Evolutionary conservation across 306 rosid genomes (phyloP).

Genomic region (Quercus engelmannii): DNA sequence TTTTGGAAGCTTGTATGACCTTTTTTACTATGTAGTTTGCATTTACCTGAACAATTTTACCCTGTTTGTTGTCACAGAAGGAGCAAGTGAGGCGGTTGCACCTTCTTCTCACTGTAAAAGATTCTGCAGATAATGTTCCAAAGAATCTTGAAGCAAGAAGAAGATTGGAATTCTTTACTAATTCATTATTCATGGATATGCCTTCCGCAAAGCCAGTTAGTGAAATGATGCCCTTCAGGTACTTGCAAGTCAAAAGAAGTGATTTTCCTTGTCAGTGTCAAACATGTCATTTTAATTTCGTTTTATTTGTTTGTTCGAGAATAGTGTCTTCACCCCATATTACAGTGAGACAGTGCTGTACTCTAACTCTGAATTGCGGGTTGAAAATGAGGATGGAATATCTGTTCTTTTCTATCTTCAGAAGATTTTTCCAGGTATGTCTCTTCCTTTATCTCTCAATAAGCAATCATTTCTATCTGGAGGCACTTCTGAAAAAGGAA

Average conservation of each 20-base stretch:
- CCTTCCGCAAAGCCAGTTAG: conserved; percentile 93
- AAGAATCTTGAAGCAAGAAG: conserved; percentile 98
- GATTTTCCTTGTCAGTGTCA: not conserved
- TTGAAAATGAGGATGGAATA: conserved; percentile 96
- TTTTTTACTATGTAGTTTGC: not conserved
- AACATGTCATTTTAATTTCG: conserved; percentile 8
- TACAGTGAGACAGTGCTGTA: conserved; percentile 96
- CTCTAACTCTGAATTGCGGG: conserved; percentile 71
- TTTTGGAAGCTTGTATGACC: not conserved
- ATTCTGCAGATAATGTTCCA: conserved; percentile 86
- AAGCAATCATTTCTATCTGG: not conserved
- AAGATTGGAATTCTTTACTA: conserved; percentile 87
- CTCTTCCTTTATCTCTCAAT: conserved; percentile 1
- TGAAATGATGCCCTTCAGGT: conserved; percentile 89
- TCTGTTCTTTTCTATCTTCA: conserved; percentile 90
- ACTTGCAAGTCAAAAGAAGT: conserved; percentile 14
- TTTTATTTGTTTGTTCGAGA: conserved; percentile 24
- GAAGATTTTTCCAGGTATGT: conserved; percentile 93
- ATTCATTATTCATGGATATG: conserved; percentile 95
- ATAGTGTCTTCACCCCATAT: conserved; percentile 96
- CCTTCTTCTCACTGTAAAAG: conserved; percentile 93
- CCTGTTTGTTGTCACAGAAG: conserved; percentile 43
- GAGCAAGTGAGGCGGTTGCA: conserved; percentile 91
- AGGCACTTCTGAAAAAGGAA: not conserved
- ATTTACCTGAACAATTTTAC: not conserved